phyloP scores from a whole-genome alignment of 2,329 filamentous ascomycete species.

The Dryadomyces quercivorus region DNA sequence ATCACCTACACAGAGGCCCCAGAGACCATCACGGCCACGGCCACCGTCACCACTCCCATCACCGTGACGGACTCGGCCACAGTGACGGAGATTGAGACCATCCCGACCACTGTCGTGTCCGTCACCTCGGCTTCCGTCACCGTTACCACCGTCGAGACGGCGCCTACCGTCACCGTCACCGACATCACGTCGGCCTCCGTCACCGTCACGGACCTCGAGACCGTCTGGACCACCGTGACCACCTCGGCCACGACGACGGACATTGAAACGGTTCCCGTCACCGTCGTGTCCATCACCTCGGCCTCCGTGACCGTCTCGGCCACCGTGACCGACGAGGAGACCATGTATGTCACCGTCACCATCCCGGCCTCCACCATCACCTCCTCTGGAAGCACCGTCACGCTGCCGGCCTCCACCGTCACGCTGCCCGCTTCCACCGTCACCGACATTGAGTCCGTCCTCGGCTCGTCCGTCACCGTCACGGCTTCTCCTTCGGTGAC shows the following conservation, averaged over 20 bases:
- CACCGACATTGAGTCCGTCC: constrained; percentile 2
- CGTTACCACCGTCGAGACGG: background rate
- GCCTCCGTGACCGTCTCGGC: background rate
- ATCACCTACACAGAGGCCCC: background rate
- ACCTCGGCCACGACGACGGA: background rate
- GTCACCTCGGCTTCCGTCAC: background rate
- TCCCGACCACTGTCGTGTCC: background rate
- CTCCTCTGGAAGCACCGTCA: constrained; percentile 4
- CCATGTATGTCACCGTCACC: background rate
- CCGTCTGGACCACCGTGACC: background rate
- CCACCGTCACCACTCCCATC: background rate
- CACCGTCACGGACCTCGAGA: background rate
- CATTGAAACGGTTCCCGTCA: constrained; percentile 2
- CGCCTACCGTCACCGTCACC: background rate
- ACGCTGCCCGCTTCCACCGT: background rate
- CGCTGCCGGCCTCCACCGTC: constrained; percentile 1
- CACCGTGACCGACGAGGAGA: constrained; percentile 3
- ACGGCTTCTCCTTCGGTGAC: background rate
- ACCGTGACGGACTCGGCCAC: background rate
- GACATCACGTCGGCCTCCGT: background rate
- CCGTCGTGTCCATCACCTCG: too few relatives aligned
- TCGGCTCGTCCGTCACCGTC: constrained; percentile 2
- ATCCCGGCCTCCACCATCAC: constrained; percentile 3
- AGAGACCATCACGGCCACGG: background rate
- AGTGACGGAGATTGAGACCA: constrained; percentile 5